Evolutionary conservation across 2,329 filamentous ascomycete species (phyloP), one percentile per base, ranked within the genome.

Genomic region (Neofusicoccum laricinum): DNA sequence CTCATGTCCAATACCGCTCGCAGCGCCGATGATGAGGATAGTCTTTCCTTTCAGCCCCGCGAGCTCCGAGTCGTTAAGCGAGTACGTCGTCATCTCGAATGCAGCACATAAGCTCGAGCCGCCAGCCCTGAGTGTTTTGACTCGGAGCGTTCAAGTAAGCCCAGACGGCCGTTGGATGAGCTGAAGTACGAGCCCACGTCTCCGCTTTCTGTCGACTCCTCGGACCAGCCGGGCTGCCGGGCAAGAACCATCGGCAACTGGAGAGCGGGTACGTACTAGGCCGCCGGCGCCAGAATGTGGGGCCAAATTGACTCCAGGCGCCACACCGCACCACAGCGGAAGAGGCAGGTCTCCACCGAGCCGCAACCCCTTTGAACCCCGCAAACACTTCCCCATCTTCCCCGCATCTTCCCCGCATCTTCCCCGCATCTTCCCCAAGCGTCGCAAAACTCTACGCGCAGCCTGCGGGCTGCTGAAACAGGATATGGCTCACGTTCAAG

Each of bases 11-110:
- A 71, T 71, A 5, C 69, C 69, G 10, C 66, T 69, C 8, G 67
- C 69, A n/a, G 68, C 69, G 48, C 69, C 69, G 4, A 69, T 71
- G 10, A 71, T 64, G 3, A 71, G 65, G 3, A 71, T 65, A 11
- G 69, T 69, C 50, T 68, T 67, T 14, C 65, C 67, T 34, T 66
- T 65, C 17, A 71, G 64, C 4, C 51, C 17, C 2, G 57, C 4
- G 4, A 61, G 45, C 43, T 61, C 57, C 7, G 57, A 14, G 11
- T 61, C 57, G 12, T 36, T 14, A 11, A 49, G 40, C 3, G 30
- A 8, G 14, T 61, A 61, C 11, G 57, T 61, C 32, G 57, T 49
- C 57, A 61, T 49, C 7, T 15, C 25, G 11, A 17, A 17, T 7
- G 2, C 21, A 6, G 12, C 38, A 25, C 15, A 14, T 1, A 30